phyloP scores from a whole-genome alignment of 2,329 filamentous ascomycete genomes.

The Calonectria multiphialidica region DNA sequence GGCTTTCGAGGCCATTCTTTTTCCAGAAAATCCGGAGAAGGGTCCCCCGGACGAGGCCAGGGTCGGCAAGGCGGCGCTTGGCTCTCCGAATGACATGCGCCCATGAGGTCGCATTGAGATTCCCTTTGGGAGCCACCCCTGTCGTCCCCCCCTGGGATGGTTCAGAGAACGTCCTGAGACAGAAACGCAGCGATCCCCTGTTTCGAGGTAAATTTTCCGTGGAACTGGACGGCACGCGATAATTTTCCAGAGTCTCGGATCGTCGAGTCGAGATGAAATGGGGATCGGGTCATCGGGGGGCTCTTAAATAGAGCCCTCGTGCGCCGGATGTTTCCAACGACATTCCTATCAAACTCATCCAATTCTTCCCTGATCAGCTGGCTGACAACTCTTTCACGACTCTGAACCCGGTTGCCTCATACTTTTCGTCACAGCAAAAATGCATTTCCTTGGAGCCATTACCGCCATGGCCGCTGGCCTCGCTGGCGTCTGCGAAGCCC shows the following conservation, averaged over 20 bases:
- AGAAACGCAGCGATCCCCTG: constrained; percentile 2
- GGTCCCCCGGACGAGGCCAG: not conserved
- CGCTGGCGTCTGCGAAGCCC: constrained; percentile 20
- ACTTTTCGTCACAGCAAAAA: not conserved
- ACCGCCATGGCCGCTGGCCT: constrained; percentile 29
- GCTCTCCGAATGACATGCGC: not conserved
- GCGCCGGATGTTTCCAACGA: not conserved
- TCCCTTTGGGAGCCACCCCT: not conserved
- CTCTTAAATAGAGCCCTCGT: not conserved
- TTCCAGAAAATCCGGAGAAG: not conserved
- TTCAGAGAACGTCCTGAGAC: constrained; percentile 15
- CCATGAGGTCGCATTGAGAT: not conserved
- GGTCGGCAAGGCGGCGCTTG: constrained; percentile 8
- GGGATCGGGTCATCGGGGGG: not conserved
- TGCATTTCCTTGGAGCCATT: constrained; percentile 26
- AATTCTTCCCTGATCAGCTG: constrained; percentile 11
- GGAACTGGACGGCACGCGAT: not conserved
- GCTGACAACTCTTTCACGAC: constrained; percentile 5
- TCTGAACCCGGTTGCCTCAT: not conserved
- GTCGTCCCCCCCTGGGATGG: not conserved
- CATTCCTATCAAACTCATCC: not conserved
- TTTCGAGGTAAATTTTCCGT: constrained; percentile 12
- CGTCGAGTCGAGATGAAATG: not conserved
- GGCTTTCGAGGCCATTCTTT: not conserved
- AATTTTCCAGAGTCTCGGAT: constrained; percentile 1